A percentile compares a stretch with the other conserved stretches of the same genome.
phyloP scores from a whole-genome alignment of 1,139 yeast genomes.

The Nakaseomyces uthaithaninus region DNA sequence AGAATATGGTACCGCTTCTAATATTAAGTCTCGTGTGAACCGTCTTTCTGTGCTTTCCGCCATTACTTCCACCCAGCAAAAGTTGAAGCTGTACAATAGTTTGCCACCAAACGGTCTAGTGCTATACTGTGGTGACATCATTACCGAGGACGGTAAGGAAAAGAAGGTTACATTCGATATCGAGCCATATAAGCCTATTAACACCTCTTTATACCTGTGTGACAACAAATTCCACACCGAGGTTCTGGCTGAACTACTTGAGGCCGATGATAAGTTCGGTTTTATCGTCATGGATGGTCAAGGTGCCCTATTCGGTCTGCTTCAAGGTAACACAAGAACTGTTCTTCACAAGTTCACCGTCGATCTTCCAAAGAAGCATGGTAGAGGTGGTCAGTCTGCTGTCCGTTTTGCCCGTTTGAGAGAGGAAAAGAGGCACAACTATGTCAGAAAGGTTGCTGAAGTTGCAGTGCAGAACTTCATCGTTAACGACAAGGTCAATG shows the following conservation, averaged over 20 bases:
- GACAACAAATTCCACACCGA: constrained; percentile 98
- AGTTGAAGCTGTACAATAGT: constrained; percentile 76
- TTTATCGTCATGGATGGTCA: constrained; percentile 99
- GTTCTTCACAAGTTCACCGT: constrained; percentile 93
- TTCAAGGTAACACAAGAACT: constrained; percentile 94
- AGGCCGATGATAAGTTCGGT: constrained; percentile 92
- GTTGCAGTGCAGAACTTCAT: constrained; percentile 96
- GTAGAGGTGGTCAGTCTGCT: constrained; percentile 99
- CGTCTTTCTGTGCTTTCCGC: constrained; percentile 92
- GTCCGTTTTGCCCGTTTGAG: constrained; percentile 97
- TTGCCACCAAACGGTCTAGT: constrained; percentile 95
- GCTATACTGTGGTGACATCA: constrained; percentile 94
- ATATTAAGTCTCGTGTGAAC: constrained; percentile 94
- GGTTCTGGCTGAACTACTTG: constrained; percentile 86
- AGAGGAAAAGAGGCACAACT: constrained; percentile 98
- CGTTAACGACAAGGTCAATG: constrained; percentile 85
- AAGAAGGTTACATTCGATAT: constrained; percentile 90
- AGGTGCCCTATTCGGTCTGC: constrained; percentile 93
- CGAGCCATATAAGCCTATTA: constrained; percentile 96
- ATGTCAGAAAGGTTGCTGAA: constrained; percentile 96
- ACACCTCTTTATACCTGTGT: constrained; percentile 89
- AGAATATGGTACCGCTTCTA: constrained; percentile 98
- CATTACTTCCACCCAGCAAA: constrained; percentile 95
- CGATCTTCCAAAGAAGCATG: constrained; percentile 97
- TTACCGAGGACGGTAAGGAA: constrained; percentile 95